Conservation (phyloP, 179 eudicot species). For the Corrigiola litoralis region DNA sequence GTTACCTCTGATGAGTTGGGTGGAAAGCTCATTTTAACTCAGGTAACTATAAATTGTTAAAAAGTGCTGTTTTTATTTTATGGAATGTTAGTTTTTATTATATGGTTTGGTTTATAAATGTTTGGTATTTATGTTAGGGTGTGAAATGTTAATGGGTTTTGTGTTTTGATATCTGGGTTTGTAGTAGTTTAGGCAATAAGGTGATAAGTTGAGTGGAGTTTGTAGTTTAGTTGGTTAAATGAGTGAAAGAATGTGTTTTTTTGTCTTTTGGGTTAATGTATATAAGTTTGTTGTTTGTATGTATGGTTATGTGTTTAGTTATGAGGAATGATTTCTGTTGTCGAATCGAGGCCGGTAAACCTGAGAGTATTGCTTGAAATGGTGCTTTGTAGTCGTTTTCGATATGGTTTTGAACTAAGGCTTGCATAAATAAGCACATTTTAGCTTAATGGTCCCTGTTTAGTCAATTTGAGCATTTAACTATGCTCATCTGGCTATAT, state of each 20-base stretch:
- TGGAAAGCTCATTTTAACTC: conserved; percentile 34
- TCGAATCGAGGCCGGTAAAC: too few relatives aligned
- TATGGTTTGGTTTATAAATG: neutral
- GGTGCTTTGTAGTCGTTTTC: too few relatives aligned
- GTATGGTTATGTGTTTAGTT: too few relatives aligned
- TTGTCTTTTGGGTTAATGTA: neutral
- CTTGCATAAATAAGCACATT: too few relatives aligned
- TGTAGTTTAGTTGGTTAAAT: neutral
- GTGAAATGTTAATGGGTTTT: neutral
- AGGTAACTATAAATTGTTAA: conserved; percentile 14
- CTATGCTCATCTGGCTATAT: too few relatives aligned
- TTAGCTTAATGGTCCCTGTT: too few relatives aligned
- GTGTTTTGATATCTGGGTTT: neutral
- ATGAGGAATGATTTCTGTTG: too few relatives aligned
- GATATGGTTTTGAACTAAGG: too few relatives aligned
- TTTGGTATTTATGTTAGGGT: neutral
- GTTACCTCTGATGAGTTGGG: conserved; percentile 11
- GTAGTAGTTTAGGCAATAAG: neutral
- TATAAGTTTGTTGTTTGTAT: too few relatives aligned
- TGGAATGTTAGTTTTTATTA: neutral
- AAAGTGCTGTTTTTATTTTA: neutral
- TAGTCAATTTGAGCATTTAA: too few relatives aligned
- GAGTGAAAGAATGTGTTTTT: neutral
- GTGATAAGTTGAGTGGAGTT: neutral
- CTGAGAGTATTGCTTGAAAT: too few relatives aligned